phyloP scores from a whole-genome alignment of 164 flowering plant species.

The Euptelea pleiosperma region DNA sequence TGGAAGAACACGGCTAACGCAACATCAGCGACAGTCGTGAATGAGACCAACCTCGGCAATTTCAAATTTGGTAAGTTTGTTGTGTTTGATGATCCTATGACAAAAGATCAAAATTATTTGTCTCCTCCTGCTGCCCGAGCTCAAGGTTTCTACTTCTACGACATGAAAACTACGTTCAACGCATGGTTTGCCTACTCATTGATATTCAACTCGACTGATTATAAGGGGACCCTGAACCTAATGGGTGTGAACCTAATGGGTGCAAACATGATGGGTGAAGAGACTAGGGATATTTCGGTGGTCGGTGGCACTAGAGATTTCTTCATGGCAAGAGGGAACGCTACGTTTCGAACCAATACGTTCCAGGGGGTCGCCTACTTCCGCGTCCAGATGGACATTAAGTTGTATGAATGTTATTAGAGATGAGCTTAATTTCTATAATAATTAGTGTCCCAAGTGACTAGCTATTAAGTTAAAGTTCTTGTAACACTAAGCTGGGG shows the following conservation, averaged over 20 bases:
- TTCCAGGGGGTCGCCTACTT: slow-evolving; percentile 26
- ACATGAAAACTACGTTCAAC: slow-evolving; percentile 27
- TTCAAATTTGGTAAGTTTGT: slow-evolving; percentile 47
- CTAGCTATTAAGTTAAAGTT: no score
- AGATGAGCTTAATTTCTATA: no score
- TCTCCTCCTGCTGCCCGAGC: slow-evolving; percentile 39
- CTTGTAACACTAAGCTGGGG: no score
- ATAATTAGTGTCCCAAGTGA: no score
- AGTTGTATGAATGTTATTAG: slow-evolving; percentile 45
- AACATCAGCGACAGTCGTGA: slow-evolving; percentile 12
- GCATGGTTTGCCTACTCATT: slow-evolving; percentile 39
- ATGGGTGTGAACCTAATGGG: no score
- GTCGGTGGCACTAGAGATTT: slow-evolving; percentile 47
- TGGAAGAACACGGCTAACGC: slow-evolving; percentile 41
- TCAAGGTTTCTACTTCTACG: slow-evolving; percentile 40
- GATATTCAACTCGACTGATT: slow-evolving; percentile 34
- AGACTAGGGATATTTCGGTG: slow-evolving; percentile 36
- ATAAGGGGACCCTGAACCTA: slow-evolving; percentile 34
- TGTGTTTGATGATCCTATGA: slow-evolving; percentile 44
- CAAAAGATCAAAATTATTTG: slow-evolving; percentile 24
- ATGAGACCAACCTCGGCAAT: neutral
- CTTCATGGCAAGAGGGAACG: slow-evolving; percentile 44
- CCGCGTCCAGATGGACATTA: slow-evolving; percentile 33
- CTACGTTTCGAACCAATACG: slow-evolving; percentile 23
- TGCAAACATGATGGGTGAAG: slow-evolving; percentile 27